Base-by-base conservation (phyloP, 345 rosid species). In the Citrus reticulata region DNA sequence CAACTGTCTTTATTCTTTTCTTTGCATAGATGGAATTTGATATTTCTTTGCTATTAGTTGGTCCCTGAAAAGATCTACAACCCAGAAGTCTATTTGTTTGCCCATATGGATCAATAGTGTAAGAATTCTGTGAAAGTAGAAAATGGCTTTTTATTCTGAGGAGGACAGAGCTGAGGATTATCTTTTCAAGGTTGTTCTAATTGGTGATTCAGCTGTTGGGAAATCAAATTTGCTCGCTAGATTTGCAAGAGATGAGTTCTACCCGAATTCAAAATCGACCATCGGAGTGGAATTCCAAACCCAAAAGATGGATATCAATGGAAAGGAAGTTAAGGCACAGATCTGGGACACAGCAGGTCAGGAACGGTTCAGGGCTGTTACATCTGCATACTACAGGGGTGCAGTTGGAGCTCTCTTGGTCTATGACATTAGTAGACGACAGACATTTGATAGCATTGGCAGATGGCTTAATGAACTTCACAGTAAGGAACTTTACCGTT, bases 321-420 rank as follows among this genome's bases (percentile, higher is more conserved):
- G 97, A 1, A 95, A 92, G 84, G 99, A 93, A 88, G 77, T 93
- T 84, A 93, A 95, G 84, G 98, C 98, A 6, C 99, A 95, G 86
- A 93, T 95, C 81, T 95, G 99, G 99, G 99, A 95, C 82, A 95
- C 98, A 39, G 99, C 99, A 9, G 99, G 99, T 81, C 99, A 95
- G 88, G 98, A 95, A 82, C 95, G 99, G 73, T 93, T 95, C 79
- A 90, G 99, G 80, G 99, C 99, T 69, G 98, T 95, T 66, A 95
- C 98, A 59, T 93, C 98, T 75, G 98, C 99, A 11, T 95, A 95
- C 78, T 95, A 95, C 83, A 83, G 99, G 73, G 99, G 99, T 79
- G 98, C 99, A 20, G 99, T 95, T 32, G 99, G 99, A 80, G 99
- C 99, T 79, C 96, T 95, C 75, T 85, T 95, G 68, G 98, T 95